phyloP scores from a whole-genome alignment of 1,284 basidiomycete species.

The Lentinula novae-zelandiae region DNA sequence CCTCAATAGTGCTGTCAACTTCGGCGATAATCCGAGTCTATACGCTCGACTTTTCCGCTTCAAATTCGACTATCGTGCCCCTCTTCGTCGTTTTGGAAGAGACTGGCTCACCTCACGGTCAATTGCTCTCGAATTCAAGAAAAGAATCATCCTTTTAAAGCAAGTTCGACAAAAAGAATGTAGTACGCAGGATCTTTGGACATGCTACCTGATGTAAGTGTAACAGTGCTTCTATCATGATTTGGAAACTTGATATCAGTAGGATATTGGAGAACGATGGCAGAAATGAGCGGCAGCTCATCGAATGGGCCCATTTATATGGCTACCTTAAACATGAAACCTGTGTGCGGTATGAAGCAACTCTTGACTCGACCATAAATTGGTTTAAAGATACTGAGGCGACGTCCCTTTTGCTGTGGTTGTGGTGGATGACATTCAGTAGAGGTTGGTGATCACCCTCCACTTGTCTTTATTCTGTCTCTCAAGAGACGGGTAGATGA shows the following conservation, averaged over 20 bases:
- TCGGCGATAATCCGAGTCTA: conserved; percentile 40
- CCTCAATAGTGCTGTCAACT: conserved; percentile 36
- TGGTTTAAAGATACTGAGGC: conserved; percentile 32
- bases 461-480: not conserved
- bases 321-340: conserved; percentile 21
- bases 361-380: not conserved
- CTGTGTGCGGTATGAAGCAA: conserved; percentile 15
- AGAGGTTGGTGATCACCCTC: conserved; percentile 28
- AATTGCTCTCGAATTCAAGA: conserved; percentile 35
- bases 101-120: conserved; percentile 33
- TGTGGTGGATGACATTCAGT: conserved; percentile 52
- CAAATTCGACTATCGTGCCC: conserved; percentile 59
- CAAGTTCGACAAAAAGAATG: conserved; percentile 31
- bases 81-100: conserved; percentile 46
- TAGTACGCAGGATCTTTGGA: conserved; percentile 46
- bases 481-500: conserved; percentile 13
- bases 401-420: conserved; percentile 46
- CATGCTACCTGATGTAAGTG: conserved; percentile 53
- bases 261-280: conserved; percentile 68
- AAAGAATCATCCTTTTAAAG: conserved; percentile 32
- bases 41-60: conserved; percentile 58
- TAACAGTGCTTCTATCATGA: not conserved
- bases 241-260: not conserved
- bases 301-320: conserved; percentile 33
- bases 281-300: conserved; percentile 54